Conservation (phyloP, 768 basidiomycete genomes). For the Amanita brunnescens region DNA sequence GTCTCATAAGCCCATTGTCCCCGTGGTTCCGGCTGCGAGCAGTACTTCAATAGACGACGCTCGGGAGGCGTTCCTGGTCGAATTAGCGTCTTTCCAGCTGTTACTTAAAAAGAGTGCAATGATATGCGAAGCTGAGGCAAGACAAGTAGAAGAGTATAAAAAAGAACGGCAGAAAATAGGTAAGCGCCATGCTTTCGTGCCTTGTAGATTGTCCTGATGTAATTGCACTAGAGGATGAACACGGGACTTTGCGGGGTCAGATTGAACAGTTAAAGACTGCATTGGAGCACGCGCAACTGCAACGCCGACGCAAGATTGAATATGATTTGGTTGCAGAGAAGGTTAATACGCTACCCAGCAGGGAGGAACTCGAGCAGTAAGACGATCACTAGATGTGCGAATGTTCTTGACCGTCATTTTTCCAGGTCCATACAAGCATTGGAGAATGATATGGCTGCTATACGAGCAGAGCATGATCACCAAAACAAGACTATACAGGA, state of each 20-base stretch:
- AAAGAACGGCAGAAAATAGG: constrained; percentile 65
- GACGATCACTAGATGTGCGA: constrained; percentile 20
- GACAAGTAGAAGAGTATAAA: constrained; percentile 82
- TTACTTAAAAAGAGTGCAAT: constrained; percentile 69
- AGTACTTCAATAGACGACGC: constrained; percentile 50
- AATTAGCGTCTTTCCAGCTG: constrained; percentile 69
- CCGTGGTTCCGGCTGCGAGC: constrained; percentile 19
- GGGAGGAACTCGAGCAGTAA: constrained; percentile 72
- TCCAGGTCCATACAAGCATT: constrained; percentile 60
- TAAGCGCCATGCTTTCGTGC: constrained; percentile 17
- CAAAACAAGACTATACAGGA: constrained; percentile 58
- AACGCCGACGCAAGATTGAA: constrained; percentile 73
- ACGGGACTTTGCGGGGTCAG: constrained; percentile 53
- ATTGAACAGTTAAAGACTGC: constrained; percentile 72
- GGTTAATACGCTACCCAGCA: constrained; percentile 65
- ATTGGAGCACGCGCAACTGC: constrained; percentile 70
- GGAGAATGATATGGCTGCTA: constrained; percentile 73
- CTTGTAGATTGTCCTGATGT: not conserved
- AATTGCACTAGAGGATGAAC: constrained; percentile 54
- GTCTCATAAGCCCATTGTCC: constrained; percentile 38
- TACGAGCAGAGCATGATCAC: constrained; percentile 64
- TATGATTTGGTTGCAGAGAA: constrained; percentile 81
- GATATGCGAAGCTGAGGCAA: constrained; percentile 78
- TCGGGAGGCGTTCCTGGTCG: constrained; percentile 68
- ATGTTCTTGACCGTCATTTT: not conserved